Percentiles rank a stretch among this genome's conserved stretches.
phyloP scores from a whole-genome alignment of 495 filamentous ascomycete genomes.

The Hypomontagnella submonticulosa region DNA sequence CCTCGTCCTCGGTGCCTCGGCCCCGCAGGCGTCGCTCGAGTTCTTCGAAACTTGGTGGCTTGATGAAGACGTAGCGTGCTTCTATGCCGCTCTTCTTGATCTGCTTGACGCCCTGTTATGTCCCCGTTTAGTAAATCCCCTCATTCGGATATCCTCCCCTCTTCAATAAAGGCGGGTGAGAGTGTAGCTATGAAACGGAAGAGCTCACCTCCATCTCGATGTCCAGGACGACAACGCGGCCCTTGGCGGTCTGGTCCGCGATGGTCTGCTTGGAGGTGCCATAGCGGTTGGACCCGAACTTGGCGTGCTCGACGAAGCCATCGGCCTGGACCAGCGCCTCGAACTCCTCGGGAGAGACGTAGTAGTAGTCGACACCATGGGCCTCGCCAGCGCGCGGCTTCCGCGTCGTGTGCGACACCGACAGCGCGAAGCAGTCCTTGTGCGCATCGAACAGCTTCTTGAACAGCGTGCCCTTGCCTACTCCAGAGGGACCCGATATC shows the following conservation, averaged over 20 bases:
- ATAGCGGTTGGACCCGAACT: slow-evolving; percentile 89
- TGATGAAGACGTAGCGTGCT: slow-evolving; percentile 86
- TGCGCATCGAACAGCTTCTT: slow-evolving; percentile 70
- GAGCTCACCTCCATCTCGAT: slow-evolving; percentile 87
- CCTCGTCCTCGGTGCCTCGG: slow-evolving; percentile 86
- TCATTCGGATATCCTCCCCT: neutral
- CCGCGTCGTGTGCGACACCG: slow-evolving; percentile 88
- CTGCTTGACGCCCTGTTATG: slow-evolving; percentile 84
- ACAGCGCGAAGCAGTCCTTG: slow-evolving; percentile 82
- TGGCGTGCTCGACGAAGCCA: slow-evolving; percentile 89
- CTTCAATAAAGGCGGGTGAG: neutral
- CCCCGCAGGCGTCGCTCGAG: slow-evolving; percentile 81
- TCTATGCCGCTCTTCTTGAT: slow-evolving; percentile 79
- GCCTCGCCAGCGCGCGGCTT: slow-evolving; percentile 78
- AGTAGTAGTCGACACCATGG: slow-evolving; percentile 85
- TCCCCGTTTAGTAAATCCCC: slow-evolving; percentile 14
- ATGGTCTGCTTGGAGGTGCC: slow-evolving; percentile 84
- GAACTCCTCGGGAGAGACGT: slow-evolving; percentile 75
- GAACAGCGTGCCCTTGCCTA: slow-evolving; percentile 90
- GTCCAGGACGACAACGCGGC: slow-evolving; percentile 76
- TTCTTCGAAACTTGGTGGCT: slow-evolving; percentile 78
- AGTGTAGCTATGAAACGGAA: neutral
- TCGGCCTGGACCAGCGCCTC: slow-evolving; percentile 71
- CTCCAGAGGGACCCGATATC: slow-evolving; percentile 85
- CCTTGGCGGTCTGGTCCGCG: slow-evolving; percentile 74